These are phyloP conservation scores for Botrytis aclada DNA, from an alignment of 2,329 filamentous ascomycete genomes.

Conservation along the genomic window DNA sequence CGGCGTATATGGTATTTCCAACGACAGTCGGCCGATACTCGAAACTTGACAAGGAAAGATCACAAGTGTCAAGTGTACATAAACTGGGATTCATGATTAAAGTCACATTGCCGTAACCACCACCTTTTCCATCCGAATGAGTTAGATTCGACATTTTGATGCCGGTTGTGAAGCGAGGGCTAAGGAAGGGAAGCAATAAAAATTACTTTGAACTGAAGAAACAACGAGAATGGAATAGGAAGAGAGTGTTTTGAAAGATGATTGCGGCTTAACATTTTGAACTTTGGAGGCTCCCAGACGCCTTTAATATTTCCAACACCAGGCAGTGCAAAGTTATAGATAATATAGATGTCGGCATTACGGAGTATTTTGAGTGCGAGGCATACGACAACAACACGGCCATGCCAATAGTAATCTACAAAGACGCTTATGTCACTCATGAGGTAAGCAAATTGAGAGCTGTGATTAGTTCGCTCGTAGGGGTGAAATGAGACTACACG, in stretches of 20 bases:
- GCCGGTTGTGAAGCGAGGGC: background rate
- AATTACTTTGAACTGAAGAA: background rate
- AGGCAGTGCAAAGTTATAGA: background rate
- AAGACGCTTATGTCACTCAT: background rate
- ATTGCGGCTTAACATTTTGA: background rate
- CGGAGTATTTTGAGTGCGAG: background rate
- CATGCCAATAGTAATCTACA: background rate
- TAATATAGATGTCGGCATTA: background rate
- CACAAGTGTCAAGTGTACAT: conserved; percentile 38
- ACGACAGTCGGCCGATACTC: conserved; percentile 56
- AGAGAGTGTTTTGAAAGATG: background rate
- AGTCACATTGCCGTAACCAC: conserved; percentile 31
- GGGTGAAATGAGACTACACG: background rate
- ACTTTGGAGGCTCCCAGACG: background rate
- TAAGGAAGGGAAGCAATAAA: background rate
- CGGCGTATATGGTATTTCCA: conserved; percentile 53
- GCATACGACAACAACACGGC: conserved; percentile 5
- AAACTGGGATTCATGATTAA: conserved; percentile 26
- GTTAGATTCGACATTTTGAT: conserved; percentile 27
- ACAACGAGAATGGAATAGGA: background rate
- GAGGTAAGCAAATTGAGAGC: background rate
- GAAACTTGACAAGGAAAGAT: conserved; percentile 54
- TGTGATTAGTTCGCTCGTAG: conserved; percentile 7
- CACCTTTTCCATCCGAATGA: conserved; percentile 19
- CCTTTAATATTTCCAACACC: conserved; percentile 6